Conservation (phyloP, 805 yeast species). For the Candida railenensis region DNA sequence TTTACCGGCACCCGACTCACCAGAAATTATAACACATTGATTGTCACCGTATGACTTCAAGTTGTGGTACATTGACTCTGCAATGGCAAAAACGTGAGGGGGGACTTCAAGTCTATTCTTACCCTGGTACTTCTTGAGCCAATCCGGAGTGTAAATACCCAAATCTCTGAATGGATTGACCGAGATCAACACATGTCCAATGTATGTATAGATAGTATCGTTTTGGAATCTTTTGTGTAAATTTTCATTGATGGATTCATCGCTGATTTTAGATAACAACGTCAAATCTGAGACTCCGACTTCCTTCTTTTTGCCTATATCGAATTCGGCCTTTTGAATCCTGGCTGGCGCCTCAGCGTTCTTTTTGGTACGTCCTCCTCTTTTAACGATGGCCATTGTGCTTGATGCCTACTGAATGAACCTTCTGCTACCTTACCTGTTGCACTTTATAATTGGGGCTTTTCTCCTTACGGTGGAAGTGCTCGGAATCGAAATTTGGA, state of each 20-base stretch:
- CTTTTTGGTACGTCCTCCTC: conserved; percentile 64
- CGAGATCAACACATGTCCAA: conserved; percentile 91
- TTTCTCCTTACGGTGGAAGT: not conserved
- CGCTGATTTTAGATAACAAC: conserved; percentile 80
- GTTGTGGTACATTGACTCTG: conserved; percentile 94
- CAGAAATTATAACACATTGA: conserved; percentile 96
- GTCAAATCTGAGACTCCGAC: conserved; percentile 98
- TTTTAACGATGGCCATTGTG: conserved; percentile 74
- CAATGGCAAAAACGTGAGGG: conserved; percentile 97
- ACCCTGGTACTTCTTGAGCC: conserved; percentile 75
- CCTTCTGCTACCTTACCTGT: not conserved
- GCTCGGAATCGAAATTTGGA: not conserved
- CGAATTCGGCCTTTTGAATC: conserved; percentile 86
- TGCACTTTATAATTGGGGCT: too few relatives aligned
- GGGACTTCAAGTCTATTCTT: conserved; percentile 95
- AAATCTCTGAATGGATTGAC: conserved; percentile 96
- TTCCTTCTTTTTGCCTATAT: conserved; percentile 83
- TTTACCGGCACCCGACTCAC: conserved; percentile 98
- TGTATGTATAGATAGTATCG: conserved; percentile 87
- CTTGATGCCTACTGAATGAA: not conserved
- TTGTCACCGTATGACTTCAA: conserved; percentile 91
- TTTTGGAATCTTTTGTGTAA: conserved; percentile 85
- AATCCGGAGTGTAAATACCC: conserved; percentile 87
- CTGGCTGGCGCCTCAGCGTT: conserved; percentile 49
- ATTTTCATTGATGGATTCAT: conserved; percentile 90